Conservation (phyloP, 2,329 filamentous ascomycete species). For the Tetracladium maxilliforme region DNA sequence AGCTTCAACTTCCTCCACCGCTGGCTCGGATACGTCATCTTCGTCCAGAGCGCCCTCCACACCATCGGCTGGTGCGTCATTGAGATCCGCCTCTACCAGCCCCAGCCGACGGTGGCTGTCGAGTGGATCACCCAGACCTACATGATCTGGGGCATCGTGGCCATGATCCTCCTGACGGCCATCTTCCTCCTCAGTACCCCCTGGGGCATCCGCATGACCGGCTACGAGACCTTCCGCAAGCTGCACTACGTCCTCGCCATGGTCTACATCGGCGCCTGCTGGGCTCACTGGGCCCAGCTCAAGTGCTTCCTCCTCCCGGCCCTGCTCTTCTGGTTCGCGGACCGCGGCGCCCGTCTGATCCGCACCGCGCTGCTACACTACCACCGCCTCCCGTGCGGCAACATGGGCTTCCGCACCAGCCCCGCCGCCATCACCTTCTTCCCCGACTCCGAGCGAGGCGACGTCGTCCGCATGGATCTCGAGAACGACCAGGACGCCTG, state of each 20-base stretch:
- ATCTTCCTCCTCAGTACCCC: conserved; percentile 43
- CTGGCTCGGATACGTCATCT: conserved; percentile 62
- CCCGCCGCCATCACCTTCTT: conserved; percentile 36
- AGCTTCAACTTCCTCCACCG: conserved; percentile 67
- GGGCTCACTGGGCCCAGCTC: conserved; percentile 58
- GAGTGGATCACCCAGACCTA: conserved; percentile 49
- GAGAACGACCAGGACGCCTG: conserved; percentile 49
- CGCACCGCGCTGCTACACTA: conserved; percentile 44
- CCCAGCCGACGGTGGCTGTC: conserved; percentile 44
- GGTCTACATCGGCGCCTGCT: conserved; percentile 61
- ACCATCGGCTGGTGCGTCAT: conserved; percentile 58
- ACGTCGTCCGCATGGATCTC: conserved; percentile 53
- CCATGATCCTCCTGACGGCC: conserved; percentile 46
- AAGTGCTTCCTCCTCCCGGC: conserved; percentile 55
- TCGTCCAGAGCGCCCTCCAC: conserved; percentile 51
- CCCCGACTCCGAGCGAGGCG: conserved; percentile 37
- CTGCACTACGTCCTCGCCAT: conserved; percentile 59
- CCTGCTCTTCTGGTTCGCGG: conserved; percentile 48
- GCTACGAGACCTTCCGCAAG: conserved; percentile 68
- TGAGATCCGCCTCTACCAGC: conserved; percentile 53
- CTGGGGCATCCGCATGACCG: conserved; percentile 47
- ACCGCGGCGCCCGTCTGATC: conserved; percentile 42
- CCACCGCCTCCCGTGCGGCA: conserved; percentile 8
- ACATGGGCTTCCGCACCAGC: conserved; percentile 37
- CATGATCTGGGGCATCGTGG: conserved; percentile 60